phyloP scores from a whole-genome alignment of 2,329 filamentous ascomycete species.

The Stemphylium lycopersici region DNA sequence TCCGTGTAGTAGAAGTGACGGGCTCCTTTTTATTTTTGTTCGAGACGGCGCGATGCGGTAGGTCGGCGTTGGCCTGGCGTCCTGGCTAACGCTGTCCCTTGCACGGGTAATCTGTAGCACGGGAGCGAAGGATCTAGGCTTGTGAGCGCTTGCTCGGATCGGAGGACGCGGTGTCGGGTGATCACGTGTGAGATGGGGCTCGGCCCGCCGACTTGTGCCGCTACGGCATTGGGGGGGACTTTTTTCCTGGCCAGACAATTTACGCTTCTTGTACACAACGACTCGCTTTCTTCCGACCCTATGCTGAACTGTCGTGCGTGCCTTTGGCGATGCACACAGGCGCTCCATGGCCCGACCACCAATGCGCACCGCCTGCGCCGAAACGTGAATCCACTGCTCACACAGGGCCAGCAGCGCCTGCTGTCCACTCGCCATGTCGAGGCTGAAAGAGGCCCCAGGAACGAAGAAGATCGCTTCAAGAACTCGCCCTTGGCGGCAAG shows the following conservation, averaged over 20 bases:
- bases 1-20: constrained; percentile 12
- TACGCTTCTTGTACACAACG: constrained; percentile 14
- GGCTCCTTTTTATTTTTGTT: neutral
- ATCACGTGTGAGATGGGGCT: constrained; percentile 18
- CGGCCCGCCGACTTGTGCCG: constrained; percentile 16
- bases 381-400: constrained; percentile 25
- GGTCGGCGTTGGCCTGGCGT: neutral
- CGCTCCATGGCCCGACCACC: constrained; percentile 43
- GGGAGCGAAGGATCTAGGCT: constrained; percentile 12
- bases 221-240: constrained; percentile 15
- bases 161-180: constrained; percentile 6
- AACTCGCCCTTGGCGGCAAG: constrained; percentile 32
- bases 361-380: constrained; percentile 28
- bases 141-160: constrained; percentile 1
- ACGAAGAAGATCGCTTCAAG: constrained; percentile 33
- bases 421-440: constrained; percentile 19
- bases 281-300: constrained; percentile 16
- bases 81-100: neutral
- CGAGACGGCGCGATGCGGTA: constrained; percentile 18
- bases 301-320: constrained; percentile 56
- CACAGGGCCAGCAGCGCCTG: constrained; percentile 26
- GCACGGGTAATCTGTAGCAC: neutral
- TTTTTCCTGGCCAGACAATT: constrained; percentile 23
- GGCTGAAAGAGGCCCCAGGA: constrained; percentile 15
- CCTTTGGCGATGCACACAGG: constrained; percentile 51